Percentiles rank a stretch among this genome's conserved stretches.
Evolutionary conservation across 352 stramenopile genomes (phyloP).

Genomic region (Phytophthora litchii): DNA sequence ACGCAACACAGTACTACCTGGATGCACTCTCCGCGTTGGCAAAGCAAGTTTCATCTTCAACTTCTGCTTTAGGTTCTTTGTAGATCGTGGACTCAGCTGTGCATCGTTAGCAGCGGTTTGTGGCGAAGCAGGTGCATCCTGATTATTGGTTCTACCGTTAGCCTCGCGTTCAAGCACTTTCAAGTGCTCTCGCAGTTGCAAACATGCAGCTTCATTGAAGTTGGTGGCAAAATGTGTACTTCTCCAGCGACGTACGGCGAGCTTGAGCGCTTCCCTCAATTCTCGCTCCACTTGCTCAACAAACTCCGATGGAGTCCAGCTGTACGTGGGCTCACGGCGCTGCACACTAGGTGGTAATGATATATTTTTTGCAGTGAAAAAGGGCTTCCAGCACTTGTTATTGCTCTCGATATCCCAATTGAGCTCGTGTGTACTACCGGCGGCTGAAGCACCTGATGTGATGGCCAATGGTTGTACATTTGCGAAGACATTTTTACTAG

Average conservation of each 20-base stretch:
- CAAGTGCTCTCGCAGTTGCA: slow-evolving; percentile 80
- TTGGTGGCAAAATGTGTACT: slow-evolving; percentile 79
- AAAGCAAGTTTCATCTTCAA: slow-evolving; percentile 31
- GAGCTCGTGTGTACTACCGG: slow-evolving; percentile 54
- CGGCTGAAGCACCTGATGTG: background rate
- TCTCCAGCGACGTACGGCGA: slow-evolving; percentile 89
- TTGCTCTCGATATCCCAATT: slow-evolving; percentile 88
- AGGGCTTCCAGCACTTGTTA: slow-evolving; percentile 83
- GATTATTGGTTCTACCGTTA: slow-evolving; percentile 11
- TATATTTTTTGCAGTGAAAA: slow-evolving; percentile 54
- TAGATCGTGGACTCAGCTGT: slow-evolving; percentile 18
- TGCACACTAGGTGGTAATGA: slow-evolving; percentile 49
- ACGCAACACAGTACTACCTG: slow-evolving; percentile 24
- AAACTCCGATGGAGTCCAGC: slow-evolving; percentile 52
- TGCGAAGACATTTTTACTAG: slow-evolving; percentile 90
- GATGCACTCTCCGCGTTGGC: slow-evolving; percentile 14
- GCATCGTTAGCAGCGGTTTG: slow-evolving; percentile 3
- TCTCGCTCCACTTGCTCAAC: slow-evolving; percentile 79
- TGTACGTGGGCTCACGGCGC: slow-evolving; percentile 60
- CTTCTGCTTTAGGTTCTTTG: slow-evolving; percentile 29
- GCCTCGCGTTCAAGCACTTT: slow-evolving; percentile 66
- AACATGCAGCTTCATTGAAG: slow-evolving; percentile 86
- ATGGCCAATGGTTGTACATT: slow-evolving; percentile 74
- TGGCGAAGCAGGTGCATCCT: background rate
- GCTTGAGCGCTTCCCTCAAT: slow-evolving; percentile 83